Evolutionary conservation across 2,329 filamentous ascomycete species (phyloP), one percentile per base, ranked within the genome.

Genomic region (Aspergillus vadensis): DNA sequence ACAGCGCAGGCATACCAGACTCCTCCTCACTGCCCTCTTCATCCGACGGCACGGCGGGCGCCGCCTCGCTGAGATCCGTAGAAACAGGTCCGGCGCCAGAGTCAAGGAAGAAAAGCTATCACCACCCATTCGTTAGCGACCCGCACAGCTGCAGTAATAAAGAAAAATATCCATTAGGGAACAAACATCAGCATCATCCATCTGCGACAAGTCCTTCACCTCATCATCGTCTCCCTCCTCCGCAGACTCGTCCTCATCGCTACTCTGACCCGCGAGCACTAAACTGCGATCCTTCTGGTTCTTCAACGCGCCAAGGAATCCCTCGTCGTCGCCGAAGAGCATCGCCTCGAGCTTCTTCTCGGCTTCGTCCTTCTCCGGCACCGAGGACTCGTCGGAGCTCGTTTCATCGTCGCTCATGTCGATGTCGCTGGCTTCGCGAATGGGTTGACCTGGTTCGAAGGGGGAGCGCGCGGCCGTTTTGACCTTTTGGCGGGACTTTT

Each of bases 311-410:
- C 89, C 83, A 60, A 88, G 85, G 75, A 98, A 98, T 36, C 88
- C 91, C n/a, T 86, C 85, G 50, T 89, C 87, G 77, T 96, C 91
- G 58, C 95, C 95, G 63, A 99, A 91, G 3, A 99, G 90, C 63
- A 97, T 81, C 65, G 88, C 86, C 79, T 97, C 94, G 30, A 97
- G 86, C 73, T 94, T 91, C 71, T 90, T 87, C 75, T 97, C 93
- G 55, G 90, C 88, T 14, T 87, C 88, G 73, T 96, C 92, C 73
- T 94, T 95, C 54, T 90, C 88, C 57, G 80, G 70, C 12, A 75
- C 67, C 3, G 72, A 65, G 15, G 62, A 58, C 19, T 70, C 69
- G 17, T 67, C 67, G 3, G 60, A 63, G 39, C 62, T 68, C 1
- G 65, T 65, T 17, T 72, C 68, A 27, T 68, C 68, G 17, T 67